Conservation (phyloP, 306 rosid genomes). For the Herpetospermum pedunculosum region DNA sequence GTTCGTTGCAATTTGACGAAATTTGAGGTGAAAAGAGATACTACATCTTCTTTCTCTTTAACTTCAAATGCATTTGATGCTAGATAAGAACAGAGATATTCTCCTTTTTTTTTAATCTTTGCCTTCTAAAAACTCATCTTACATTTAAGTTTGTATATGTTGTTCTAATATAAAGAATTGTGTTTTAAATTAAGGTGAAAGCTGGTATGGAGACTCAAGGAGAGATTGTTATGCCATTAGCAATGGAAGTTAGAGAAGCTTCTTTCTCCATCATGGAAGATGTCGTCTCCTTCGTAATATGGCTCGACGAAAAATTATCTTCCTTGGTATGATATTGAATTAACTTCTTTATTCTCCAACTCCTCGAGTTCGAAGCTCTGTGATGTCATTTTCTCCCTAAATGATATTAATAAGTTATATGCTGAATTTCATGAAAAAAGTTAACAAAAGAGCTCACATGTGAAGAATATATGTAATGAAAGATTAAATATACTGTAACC, state of each 20-base stretch:
- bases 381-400: background rate
- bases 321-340: slow-evolving; percentile 21
- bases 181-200: slow-evolving; percentile 38
- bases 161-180: background rate
- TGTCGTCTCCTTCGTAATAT: slow-evolving; percentile 70
- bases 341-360: background rate
- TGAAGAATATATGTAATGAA: background rate
- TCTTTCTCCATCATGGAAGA: slow-evolving; percentile 62
- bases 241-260: slow-evolving; percentile 74
- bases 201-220: slow-evolving; percentile 86
- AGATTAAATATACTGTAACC: background rate
- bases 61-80: slow-evolving; percentile 54
- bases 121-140: background rate
- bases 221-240: slow-evolving; percentile 72
- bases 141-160: background rate
- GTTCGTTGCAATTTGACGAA: slow-evolving; percentile 87
- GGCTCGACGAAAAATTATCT: slow-evolving; percentile 81
- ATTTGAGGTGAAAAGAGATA: slow-evolving; percentile 72
- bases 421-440: background rate
- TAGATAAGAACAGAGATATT: slow-evolving; percentile 66
- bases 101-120: slow-evolving; percentile 31
- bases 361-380: background rate
- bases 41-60: slow-evolving; percentile 43
- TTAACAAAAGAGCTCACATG: background rate
- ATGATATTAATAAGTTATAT: background rate